Evolutionary conservation across 306 rosid genomes (phyloP), one percentile per base, ranked within the genome.

Genomic region (Crotalaria pallida): DNA sequence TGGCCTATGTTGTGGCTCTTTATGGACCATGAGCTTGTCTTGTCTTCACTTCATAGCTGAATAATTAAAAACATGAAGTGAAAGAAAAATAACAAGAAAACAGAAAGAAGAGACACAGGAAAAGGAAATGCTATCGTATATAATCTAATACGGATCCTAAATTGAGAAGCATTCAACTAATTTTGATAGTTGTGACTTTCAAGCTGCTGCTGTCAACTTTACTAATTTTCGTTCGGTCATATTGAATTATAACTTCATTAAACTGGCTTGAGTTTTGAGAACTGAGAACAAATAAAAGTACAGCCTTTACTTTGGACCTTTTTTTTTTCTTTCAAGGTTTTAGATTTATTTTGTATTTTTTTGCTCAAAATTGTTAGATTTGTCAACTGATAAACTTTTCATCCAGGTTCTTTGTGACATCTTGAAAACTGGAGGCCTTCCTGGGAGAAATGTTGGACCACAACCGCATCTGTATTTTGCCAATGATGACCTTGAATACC

Each of bases 351-450:
- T 36, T 8, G n/a, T 36, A 0, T 26, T 69, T 24, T 58, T 41
- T 13, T 57, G 31, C 53, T 23, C 43, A n/a, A 19, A 29, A 68
- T 58, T 11, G 55, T 26, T 71, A 45, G 57, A 67, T 72, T 19
- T 22, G 18, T 64, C 47, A 31, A 73, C 77, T 76, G 49, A 73
- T 56, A 33, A 56, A 61, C 65, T 13, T 34, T 47, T 33, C 71
- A 65, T 59, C 74, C 84, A 93, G 97, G 97, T 93, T 68, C 88
- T 93, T 6, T 93, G 94, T 53, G 98, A 93, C 82, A 84, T 93
- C 76, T 77, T 93, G 74, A 82, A 81, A 82, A 86, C 97, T 4
- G 98, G 97, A 79, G 98, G 98, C 68, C 90, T 87, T 87, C 96
- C 96, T 40, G 96, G 92, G 69, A 77, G 80, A 79, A 84, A 88